Percentiles rank a stretch among this genome's conserved stretches.
These are phyloP conservation scores for Fomes fomentarius DNA, from an alignment of 1,284 basidiomycete genomes.

Conservation along the genomic window DNA sequence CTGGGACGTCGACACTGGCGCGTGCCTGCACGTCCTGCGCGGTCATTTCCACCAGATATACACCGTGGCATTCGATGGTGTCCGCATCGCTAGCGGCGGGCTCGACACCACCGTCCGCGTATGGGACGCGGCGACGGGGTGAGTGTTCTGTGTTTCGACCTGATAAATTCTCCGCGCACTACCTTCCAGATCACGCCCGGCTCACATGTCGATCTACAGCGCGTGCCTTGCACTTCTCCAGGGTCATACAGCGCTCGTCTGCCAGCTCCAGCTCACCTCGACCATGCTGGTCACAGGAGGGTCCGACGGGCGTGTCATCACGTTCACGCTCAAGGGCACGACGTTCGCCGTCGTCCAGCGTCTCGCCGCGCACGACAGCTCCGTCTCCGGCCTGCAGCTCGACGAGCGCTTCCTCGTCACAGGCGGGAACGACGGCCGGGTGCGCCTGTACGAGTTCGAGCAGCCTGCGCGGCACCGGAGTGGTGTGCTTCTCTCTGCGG, in stretches of 20 bases:
- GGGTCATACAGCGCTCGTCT: conserved; percentile 94
- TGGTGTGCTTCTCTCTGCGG: not conserved
- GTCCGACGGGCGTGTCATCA: conserved; percentile 92
- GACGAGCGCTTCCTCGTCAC: conserved; percentile 81
- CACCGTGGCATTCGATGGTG: conserved; percentile 90
- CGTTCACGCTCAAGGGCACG: conserved; percentile 65
- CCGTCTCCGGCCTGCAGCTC: conserved; percentile 90
- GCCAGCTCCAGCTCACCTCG: conserved; percentile 85
- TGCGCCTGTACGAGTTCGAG: conserved; percentile 81
- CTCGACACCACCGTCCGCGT: conserved; percentile 91
- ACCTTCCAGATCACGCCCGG: not conserved
- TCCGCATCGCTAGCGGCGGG: conserved; percentile 84
- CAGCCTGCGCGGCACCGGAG: not conserved
- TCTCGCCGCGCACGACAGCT: conserved; percentile 86
- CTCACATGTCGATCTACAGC: conserved; percentile 40
- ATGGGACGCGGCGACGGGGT: conserved; percentile 87
- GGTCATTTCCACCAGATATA: conserved; percentile 96
- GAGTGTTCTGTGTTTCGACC: conserved; percentile 22
- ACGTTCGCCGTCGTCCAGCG: conserved; percentile 47
- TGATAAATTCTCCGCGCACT: not conserved
- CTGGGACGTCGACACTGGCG: conserved; percentile 71
- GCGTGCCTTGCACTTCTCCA: conserved; percentile 86
- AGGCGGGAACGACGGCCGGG: conserved; percentile 90
- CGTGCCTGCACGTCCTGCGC: conserved; percentile 83
- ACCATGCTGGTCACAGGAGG: conserved; percentile 87